phyloP scores from a whole-genome alignment of 1,284 basidiomycete species.

The Microbotryum intermedium region DNA sequence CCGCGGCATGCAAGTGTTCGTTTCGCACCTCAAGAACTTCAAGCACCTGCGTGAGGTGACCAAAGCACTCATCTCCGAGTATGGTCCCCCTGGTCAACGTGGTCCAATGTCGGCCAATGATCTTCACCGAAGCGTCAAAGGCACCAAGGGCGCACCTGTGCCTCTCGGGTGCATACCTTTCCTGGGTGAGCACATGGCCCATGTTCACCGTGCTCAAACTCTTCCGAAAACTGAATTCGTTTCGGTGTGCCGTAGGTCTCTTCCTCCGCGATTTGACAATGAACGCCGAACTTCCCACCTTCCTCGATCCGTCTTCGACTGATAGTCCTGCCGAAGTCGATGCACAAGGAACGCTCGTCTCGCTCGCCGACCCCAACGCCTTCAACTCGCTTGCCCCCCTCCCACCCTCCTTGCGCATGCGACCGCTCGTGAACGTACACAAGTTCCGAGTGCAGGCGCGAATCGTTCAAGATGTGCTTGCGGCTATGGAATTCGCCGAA shows the following conservation, averaged over 20 bases:
- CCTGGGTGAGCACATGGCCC: constrained; percentile 49
- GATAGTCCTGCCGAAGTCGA: constrained; percentile 58
- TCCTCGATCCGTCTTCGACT: constrained; percentile 73
- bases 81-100: constrained; percentile 46
- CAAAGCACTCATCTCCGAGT: constrained; percentile 53
- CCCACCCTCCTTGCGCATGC: constrained; percentile 31
- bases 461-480: constrained; percentile 64
- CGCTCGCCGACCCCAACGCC: constrained; percentile 8
- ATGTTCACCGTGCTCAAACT: background rate
- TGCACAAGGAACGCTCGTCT: constrained; percentile 33
- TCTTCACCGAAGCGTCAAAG: constrained; percentile 29
- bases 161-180: constrained; percentile 57
- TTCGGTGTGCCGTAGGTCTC: constrained; percentile 45
- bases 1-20: constrained; percentile 63
- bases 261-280: constrained; percentile 65
- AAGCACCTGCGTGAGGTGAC: constrained; percentile 55
- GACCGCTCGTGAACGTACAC: constrained; percentile 76
- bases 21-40: constrained; percentile 54
- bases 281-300: constrained; percentile 60
- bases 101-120: constrained; percentile 2
- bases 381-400: constrained; percentile 44
- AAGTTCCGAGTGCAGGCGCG: constrained; percentile 71
- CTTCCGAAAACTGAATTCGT: background rate
- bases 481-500: constrained; percentile 68
- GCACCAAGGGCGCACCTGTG: background rate